Conservation (phyloP, 169 alveolate species). For the Eimeria sp. region DNA sequence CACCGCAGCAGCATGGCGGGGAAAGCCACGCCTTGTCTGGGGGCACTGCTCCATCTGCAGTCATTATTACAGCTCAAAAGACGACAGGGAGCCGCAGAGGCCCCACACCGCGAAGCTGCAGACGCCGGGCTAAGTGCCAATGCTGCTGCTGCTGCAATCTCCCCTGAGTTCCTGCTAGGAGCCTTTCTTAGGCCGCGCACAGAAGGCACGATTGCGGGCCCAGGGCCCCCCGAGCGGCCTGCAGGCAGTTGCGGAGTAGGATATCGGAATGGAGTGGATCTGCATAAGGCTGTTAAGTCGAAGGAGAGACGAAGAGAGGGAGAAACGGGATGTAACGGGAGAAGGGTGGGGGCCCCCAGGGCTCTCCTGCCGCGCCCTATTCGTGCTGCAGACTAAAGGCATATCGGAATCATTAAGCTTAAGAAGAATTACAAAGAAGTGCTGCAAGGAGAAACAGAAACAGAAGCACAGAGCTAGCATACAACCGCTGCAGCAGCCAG, state of each 20-base stretch:
- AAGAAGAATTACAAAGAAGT: not conserved
- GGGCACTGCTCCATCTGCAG: not conserved
- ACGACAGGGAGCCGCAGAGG: not conserved
- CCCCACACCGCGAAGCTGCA: not conserved
- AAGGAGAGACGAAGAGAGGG: not conserved
- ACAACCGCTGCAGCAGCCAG: not conserved
- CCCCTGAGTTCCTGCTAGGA: constrained; percentile 28
- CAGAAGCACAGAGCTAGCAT: no score
- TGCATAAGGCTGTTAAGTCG: not conserved
- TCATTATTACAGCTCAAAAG: not conserved
- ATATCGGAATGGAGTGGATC: not conserved
- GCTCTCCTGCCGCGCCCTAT: constrained; percentile 22
- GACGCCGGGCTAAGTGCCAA: not conserved
- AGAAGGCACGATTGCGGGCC: constrained; percentile 31
- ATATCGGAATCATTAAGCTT: constrained; percentile 7
- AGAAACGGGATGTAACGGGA: not conserved
- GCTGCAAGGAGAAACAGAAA: not conserved
- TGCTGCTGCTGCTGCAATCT: not conserved
- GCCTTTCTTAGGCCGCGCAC: not conserved
- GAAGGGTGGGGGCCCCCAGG: not conserved
- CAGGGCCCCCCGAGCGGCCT: constrained; percentile 41
- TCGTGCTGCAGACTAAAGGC: not conserved
- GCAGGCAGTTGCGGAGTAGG: not conserved
- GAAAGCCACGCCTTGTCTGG: not conserved
- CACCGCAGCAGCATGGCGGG: not conserved